Evolutionary conservation across 345 rosid genomes (phyloP), one percentile per base, ranked within the genome.

Genomic region (Clausena lansium): DNA sequence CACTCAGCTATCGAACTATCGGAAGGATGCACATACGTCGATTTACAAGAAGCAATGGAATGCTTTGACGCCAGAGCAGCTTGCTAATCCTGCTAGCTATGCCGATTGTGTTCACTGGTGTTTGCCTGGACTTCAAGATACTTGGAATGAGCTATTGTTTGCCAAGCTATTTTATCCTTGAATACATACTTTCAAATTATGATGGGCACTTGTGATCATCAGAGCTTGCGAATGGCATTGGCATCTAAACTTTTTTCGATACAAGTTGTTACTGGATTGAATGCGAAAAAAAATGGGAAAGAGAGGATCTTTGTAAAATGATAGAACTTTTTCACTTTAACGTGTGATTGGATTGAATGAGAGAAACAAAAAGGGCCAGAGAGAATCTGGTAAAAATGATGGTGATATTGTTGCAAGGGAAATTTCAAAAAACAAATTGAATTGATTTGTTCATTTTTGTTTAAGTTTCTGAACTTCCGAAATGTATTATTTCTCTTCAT

Each of bases 31-130:
- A 0, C 99, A 96, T 79, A 88, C 98, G 7, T 87, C 98, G 4
- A 96, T 96, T 28, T 92, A 94, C 89, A 95, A 95, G 92, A 91
- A 91, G 84, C 98, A 94, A 30, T 93, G 97, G 96, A 87, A 52
- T 24, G 89, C 89, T 14, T 82, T 89, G 76, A 89, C 98, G 0
- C 76, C 90, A 8, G 89, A 92, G 80, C 95, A 94, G 76, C 71
- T 85, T 25, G 87, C 91, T 5, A 89, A 92, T 78, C 98, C 97
- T 0, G 67, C 61, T 45, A 91, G 91, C 85, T 96, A 96, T 70
- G 94, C 98, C 0, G 98, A 96, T 78, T 96, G 99, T 71, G 88
- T 86, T 24, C 98, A 93, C 62, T 95, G 99, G 99, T 92, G 99
- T 27, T 81, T 95, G 83, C 97, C 99, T 30, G 99, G 99, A 11